Evolutionary conservation across 106 monocot genomes (phyloP), one percentile per base, ranked within the genome.

Genomic region (Triglochin maritima): DNA sequence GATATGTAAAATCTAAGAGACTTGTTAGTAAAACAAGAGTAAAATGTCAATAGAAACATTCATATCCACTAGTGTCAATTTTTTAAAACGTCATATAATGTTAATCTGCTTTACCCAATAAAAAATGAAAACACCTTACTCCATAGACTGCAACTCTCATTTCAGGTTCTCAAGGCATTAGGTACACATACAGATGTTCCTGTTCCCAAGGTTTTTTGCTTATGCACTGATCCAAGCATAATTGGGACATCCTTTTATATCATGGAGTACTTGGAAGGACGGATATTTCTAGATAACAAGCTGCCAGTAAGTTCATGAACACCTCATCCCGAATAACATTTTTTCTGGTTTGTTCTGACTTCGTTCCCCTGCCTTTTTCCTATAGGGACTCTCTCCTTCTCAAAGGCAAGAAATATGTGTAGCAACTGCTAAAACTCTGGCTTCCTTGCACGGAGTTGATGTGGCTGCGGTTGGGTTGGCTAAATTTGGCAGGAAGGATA

Each of bases 241-340:
- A 83, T 98, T 66, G 92, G 98, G 56, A 98, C 98, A 17, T 41
- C 98, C 17, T 98, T 98, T 67, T 98, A 92, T 54, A 89, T 98
- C 60, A 98, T 98, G 98, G 98, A 98, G 68, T 84, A 81, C 62
- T 65, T 98, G 62, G 92, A 98, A 68, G 98, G 98, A 47, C 77
- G 86, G 52, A 86, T 98, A 74, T 92, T 86, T 65, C 62, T 89
- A 46, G 92, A 98, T 56, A 66, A 64, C 54, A 98, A 81, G 61
- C 80, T 98, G 29, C 85, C 76, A 6, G 98, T 98, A 82, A 79
- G 81, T 55, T 55, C 1, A 55, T n/a, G 3, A 55, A 12, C 55
- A 12, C 11, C 5, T n/a, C 16, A n/a, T 58, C 16, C 58, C 10
- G 6, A 5, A 2, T 58, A 58, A 10, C 58, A n/a, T 58, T n/a